These are phyloP conservation scores for Aspergillus sp. DNA, from an alignment of 2,329 filamentous ascomycete genomes.

Conservation along the genomic window DNA sequence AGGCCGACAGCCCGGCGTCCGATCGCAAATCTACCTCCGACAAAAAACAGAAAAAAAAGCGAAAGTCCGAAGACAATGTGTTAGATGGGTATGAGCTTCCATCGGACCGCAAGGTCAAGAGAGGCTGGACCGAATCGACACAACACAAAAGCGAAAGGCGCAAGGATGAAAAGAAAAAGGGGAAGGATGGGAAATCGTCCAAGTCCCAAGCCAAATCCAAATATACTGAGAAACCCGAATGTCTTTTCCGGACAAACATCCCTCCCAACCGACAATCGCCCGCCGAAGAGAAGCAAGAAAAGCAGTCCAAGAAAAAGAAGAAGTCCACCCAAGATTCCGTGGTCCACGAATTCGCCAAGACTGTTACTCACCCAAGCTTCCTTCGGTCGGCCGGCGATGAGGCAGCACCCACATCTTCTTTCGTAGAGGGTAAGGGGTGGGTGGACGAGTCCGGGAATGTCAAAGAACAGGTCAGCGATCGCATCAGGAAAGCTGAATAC, in stretches of 20 bases:
- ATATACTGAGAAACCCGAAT: constrained; percentile 77
- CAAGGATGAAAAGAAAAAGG: constrained; percentile 49
- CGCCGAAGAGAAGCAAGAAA: constrained; percentile 31
- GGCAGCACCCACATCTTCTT: constrained; percentile 58
- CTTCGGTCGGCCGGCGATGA: constrained; percentile 58
- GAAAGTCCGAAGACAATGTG: constrained; percentile 54
- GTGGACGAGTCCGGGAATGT: constrained; percentile 75
- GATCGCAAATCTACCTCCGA: constrained; percentile 39
- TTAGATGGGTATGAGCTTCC: constrained; percentile 71
- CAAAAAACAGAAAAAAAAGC: constrained; percentile 50
- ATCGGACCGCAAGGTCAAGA: constrained; percentile 74
- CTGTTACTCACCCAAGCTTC: constrained; percentile 78
- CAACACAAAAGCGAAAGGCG: constrained; percentile 45
- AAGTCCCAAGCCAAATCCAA: constrained; percentile 67
- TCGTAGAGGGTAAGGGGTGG: constrained; percentile 85
- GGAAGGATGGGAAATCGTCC: constrained; percentile 57
- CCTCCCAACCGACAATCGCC: constrained; percentile 54
- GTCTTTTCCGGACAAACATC: constrained; percentile 79
- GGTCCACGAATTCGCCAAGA: constrained; percentile 88
- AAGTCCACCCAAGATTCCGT: constrained; percentile 63
- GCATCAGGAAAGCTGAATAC: constrained; percentile 29
- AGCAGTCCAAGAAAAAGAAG: constrained; percentile 62
- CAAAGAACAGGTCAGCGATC: constrained; percentile 46
- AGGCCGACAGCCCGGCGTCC: constrained; percentile 30
- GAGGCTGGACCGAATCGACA: constrained; percentile 79